Conservation (phyloP, 2,329 filamentous ascomycete genomes). For the Alternaria panax region DNA sequence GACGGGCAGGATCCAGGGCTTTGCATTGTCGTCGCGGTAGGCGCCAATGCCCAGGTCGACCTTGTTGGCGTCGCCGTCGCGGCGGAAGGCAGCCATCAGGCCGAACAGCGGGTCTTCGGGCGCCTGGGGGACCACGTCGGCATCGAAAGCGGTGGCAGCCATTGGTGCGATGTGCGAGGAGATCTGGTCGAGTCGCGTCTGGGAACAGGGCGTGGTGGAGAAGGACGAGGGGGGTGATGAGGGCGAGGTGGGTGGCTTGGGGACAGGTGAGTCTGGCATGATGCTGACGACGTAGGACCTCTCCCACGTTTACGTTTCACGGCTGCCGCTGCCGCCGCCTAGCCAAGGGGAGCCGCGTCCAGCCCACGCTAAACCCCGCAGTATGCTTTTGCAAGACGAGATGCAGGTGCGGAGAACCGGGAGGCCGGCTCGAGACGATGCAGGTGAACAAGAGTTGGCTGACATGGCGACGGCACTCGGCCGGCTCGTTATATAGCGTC, state of each 20-base stretch:
- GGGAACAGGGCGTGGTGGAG: slow-evolving; percentile 30
- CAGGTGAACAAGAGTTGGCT: slow-evolving; percentile 14
- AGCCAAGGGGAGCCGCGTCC: slow-evolving; percentile 21
- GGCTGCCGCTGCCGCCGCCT: slow-evolving; percentile 26
- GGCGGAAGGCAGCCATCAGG: slow-evolving; percentile 84
- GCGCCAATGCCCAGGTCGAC: slow-evolving; percentile 95
- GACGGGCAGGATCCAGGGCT: slow-evolving; percentile 96
- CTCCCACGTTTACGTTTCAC: slow-evolving; percentile 38
- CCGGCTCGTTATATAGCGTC: slow-evolving; percentile 22
- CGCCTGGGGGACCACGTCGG: slow-evolving; percentile 82
- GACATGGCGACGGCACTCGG: slow-evolving; percentile 15
- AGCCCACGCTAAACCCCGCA: slow-evolving; percentile 38
- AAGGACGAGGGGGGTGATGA: slow-evolving; percentile 17
- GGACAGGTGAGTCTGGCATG: slow-evolving; percentile 37
- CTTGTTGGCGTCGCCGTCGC: slow-evolving; percentile 78
- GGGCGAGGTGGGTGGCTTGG: slow-evolving; percentile 4
- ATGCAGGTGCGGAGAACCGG: slow-evolving; percentile 30
- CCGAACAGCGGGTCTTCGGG: slow-evolving; percentile 96
- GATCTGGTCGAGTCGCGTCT: slow-evolving; percentile 62
- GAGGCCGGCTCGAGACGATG: slow-evolving; percentile 13
- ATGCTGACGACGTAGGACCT: slow-evolving; percentile 28
- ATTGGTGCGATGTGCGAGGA: slow-evolving; percentile 73
- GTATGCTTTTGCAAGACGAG: slow-evolving; percentile 20
- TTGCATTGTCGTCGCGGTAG: slow-evolving; percentile 92
- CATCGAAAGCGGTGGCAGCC: slow-evolving; percentile 73